Conservation (phyloP, 129 eudicot genomes). For the Sambucus nigra region DNA sequence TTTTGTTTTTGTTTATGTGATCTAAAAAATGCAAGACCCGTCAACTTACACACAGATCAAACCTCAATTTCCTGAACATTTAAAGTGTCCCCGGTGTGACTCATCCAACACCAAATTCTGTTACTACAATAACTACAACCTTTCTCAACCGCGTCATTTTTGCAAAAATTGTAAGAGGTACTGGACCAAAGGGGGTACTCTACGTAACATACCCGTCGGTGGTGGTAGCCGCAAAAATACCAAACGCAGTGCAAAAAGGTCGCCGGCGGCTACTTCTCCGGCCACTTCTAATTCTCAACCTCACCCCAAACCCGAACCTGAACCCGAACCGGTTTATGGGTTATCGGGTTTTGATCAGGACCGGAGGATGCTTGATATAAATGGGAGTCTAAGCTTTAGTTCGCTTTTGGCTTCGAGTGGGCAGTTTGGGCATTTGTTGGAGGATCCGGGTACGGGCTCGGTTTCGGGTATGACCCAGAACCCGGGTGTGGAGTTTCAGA, state of each 20-base stretch:
- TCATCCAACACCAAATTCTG: constrained; percentile 77
- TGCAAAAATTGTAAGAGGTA: constrained; percentile 63
- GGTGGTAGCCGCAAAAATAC: constrained; percentile 55
- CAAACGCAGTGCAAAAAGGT: constrained; percentile 34
- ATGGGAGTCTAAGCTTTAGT: constrained; percentile 33
- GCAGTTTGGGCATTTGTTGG: constrained; percentile 45
- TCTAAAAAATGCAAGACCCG: constrained; percentile 34
- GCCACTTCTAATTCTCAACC: neutral
- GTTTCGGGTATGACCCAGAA: constrained; percentile 20
- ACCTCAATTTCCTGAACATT: constrained; percentile 46
- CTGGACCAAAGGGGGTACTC: constrained; percentile 85
- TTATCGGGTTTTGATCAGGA: constrained; percentile 6
- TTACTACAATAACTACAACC: constrained; percentile 86
- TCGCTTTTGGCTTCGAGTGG: constrained; percentile 36
- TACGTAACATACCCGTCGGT: constrained; percentile 72
- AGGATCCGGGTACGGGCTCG: constrained; percentile 24
- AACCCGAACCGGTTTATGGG: neutral
- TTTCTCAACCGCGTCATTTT: constrained; percentile 79
- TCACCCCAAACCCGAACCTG: constrained; percentile 8
- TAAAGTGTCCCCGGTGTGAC: constrained; percentile 70
- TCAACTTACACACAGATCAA: constrained; percentile 29
- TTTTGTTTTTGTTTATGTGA: neutral
- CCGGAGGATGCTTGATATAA: constrained; percentile 11
- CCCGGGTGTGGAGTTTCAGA: constrained; percentile 23
- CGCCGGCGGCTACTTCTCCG: constrained; percentile 2